A percentile compares a stretch with the other conserved stretches of the same genome.
Conservation (phyloP, 176 grass and related monocot genomes). For the Oryza glumipatula region DNA sequence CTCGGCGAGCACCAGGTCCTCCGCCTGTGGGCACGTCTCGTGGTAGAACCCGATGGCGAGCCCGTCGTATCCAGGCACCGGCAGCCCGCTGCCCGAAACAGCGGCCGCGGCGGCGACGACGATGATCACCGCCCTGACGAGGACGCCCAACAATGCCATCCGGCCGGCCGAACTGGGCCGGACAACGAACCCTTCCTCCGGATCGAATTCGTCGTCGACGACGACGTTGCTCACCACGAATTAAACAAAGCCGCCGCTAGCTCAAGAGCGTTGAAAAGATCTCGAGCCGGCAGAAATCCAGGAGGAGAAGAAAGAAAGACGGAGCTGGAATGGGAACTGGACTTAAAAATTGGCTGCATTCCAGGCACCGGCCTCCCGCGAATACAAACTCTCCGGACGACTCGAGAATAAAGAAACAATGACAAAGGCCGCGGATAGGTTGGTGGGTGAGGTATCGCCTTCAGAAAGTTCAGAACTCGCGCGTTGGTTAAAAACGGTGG, state of each 20-base stretch:
- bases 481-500: constrained; percentile 37
- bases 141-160: constrained; percentile 44
- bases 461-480: constrained; percentile 42
- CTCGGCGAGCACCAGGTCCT: constrained; percentile 60
- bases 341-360: constrained; percentile 16
- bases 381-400: background rate
- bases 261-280: constrained; percentile 28
- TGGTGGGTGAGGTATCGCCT: constrained; percentile 44
- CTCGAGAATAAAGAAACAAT: constrained; percentile 36
- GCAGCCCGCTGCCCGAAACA: background rate
- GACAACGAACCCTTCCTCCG: background rate
- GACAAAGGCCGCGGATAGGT: constrained; percentile 13
- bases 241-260: constrained; percentile 2
- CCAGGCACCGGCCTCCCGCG: background rate
- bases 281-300: background rate
- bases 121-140: background rate
- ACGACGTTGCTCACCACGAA: constrained; percentile 23
- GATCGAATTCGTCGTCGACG: constrained; percentile 6
- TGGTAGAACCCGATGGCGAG: constrained; percentile 60
- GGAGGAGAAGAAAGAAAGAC: background rate
- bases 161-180: background rate
- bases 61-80: background rate
- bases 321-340: background rate
- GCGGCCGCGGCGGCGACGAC: background rate
- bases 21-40: constrained; percentile 40